phyloP scores from a whole-genome alignment of 306 rosid genomes.

The Potentilla sterilis region DNA sequence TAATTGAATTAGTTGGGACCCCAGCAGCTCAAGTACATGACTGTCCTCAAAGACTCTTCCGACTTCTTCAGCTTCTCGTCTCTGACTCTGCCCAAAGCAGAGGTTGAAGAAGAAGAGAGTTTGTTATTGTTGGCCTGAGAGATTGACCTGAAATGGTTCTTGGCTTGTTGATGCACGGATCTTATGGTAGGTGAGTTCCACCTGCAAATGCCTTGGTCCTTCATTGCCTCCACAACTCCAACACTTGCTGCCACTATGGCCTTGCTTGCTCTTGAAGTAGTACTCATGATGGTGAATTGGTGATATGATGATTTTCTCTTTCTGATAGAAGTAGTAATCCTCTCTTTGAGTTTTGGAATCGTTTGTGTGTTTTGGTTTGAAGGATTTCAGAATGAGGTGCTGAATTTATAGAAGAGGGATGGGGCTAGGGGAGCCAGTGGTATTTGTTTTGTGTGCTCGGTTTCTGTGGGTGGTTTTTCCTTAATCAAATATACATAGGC shows the following conservation, averaged over 20 bases:
- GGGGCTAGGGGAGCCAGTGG: neutral
- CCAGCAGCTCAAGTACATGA: conserved; percentile 45
- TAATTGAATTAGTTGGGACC: conserved; percentile 22
- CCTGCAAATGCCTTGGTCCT: conserved; percentile 42
- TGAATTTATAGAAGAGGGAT: neutral
- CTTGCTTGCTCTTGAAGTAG: conserved; percentile 17
- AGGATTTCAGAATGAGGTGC: neutral
- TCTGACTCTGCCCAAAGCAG: neutral
- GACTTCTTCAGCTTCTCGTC: conserved; percentile 19
- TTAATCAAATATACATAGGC: neutral
- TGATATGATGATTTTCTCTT: neutral
- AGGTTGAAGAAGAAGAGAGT: conserved; percentile 26
- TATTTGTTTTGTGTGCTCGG: neutral
- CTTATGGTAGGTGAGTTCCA: conserved; percentile 30
- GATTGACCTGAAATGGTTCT: conserved; percentile 19
- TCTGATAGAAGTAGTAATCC: neutral
- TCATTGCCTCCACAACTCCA: conserved; percentile 38
- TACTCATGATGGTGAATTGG: conserved; percentile 17
- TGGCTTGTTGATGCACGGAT: conserved; percentile 28
- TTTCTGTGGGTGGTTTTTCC: neutral
- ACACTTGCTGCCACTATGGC: conserved; percentile 35
- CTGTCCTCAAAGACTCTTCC: conserved; percentile 36
- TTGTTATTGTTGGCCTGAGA: conserved; percentile 23
- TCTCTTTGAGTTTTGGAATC: neutral
- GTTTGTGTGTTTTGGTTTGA: too few relatives aligned